Base-by-base conservation (phyloP, 352 stramenopile species). In the Globisporangium paroecandrum region DNA sequence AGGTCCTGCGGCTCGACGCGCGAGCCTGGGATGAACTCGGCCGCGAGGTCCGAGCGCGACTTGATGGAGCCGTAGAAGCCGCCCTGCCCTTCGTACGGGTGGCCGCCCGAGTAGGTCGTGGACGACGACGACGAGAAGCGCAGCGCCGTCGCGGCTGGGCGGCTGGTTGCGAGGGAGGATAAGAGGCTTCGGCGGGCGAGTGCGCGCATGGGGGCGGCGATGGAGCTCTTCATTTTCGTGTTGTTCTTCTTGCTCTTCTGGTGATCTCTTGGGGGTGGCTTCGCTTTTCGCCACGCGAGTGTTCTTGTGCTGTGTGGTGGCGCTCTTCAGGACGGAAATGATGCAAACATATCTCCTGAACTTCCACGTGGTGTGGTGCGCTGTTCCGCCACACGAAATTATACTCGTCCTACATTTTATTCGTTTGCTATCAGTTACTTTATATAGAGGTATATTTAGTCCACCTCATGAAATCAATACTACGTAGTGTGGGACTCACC, bases 61-160 rank as follows among this genome's bases (percentile, higher is more conserved):
- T 93, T 92, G 65, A 89, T 79, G 29, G 86, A 89, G 58, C 89
- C 91, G 73, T 98, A 98, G 75, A 94, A 98, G 58, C 91, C 91
- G 51, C 91, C 91, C 69, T 97, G 91, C 47, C 91, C 91, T 69
- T 96, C 88, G 53, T 75, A 90, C 18, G 91, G 83, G 73, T 97
- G 91, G 47, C 91, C 91, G 62, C 89, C 90, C 22, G 84, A 94
- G 75, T 97, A 97, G 58, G 88, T 96, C 60, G 86, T 94, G 56
- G 90, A 77, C 13, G 56, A 77, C 12, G 56, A 54, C n/a, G 55
- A 61, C 8, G 29, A 46, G 32, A 62, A 47, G 32, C 56, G 32
- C 56, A 49, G 18, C 29, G 56, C 9, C 32, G 32, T 32, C 7
- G 55, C 18, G 13, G 13, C 53, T 27, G 4, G 22, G 12, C 9